Conservation (phyloP, 208 protist genomes). For the Acanthamoeba lenticulata region DNA sequence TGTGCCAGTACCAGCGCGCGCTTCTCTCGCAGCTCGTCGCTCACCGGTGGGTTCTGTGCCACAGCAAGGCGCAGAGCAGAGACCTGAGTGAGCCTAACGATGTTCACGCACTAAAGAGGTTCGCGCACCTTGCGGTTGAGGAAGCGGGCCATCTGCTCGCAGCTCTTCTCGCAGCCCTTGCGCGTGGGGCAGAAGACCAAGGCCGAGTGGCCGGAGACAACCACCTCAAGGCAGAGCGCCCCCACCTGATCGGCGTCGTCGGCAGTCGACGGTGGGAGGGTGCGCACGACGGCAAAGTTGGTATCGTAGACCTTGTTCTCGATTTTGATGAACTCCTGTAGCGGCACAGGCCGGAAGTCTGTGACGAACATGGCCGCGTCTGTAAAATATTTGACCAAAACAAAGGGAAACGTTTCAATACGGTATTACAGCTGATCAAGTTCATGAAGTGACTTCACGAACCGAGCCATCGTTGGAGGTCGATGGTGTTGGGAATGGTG, state of each 20-base stretch:
- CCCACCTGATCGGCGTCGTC: conserved; percentile 46
- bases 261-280: background rate
- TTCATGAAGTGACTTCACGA: background rate
- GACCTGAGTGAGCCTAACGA: background rate
- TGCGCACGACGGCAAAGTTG: background rate
- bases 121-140: background rate
- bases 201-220: conserved; percentile 69
- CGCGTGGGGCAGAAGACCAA: conserved; percentile 84
- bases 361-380: conserved; percentile 59
- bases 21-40: background rate
- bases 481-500: conserved; percentile 83
- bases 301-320: conserved; percentile 65
- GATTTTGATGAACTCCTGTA: conserved; percentile 80
- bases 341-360: conserved; percentile 81
- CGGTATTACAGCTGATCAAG: too few relatives aligned
- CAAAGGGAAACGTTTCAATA: too few relatives aligned
- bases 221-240: conserved; percentile 32
- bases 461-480: conserved; percentile 79
- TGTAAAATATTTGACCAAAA: background rate
- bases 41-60: too few relatives aligned
- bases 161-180: background rate
- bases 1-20: conserved; percentile 37
- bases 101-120: background rate
- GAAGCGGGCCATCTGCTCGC: conserved; percentile 45
- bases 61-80: too few relatives aligned